A percentile compares a stretch with the other conserved stretches of the same genome.
These are phyloP conservation scores for Limnanthes douglasii DNA, from an alignment of 345 rosid genomes.

Conservation along the genomic window DNA sequence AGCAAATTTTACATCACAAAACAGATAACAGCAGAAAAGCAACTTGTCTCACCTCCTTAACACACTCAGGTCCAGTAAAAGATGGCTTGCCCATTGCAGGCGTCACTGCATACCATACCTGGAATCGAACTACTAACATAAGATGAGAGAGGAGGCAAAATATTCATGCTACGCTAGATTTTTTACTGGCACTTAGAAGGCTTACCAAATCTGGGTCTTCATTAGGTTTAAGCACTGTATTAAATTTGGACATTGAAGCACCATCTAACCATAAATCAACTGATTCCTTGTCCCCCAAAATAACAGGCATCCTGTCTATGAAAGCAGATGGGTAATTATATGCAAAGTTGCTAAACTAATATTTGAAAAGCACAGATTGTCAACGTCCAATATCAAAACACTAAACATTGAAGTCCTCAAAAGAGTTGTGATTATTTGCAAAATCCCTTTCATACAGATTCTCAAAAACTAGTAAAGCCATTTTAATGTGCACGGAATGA, in stretches of 20 bases:
- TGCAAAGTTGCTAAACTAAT: too few relatives aligned
- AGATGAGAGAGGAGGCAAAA: neutral
- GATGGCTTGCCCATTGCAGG: constrained; percentile 74
- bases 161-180: neutral
- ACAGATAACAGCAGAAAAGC: neutral
- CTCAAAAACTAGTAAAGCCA: too few relatives aligned
- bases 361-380: too few relatives aligned
- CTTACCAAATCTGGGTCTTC: constrained; percentile 61
- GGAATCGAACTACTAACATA: constrained; percentile 6
- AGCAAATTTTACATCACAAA: constrained; percentile 1
- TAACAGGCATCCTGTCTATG: constrained; percentile 96
- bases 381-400: too few relatives aligned
- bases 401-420: too few relatives aligned
- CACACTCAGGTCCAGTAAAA: constrained; percentile 83
- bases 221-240: constrained; percentile 51
- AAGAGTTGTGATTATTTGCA: too few relatives aligned
- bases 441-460: too few relatives aligned
- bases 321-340: too few relatives aligned
- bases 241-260: constrained; percentile 27
- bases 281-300: constrained; percentile 58
- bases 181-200: constrained; percentile 1
- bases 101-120: constrained; percentile 85
- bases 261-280: constrained; percentile 52
- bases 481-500: too few relatives aligned
- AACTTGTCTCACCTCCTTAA: constrained; percentile 39